Evolutionary conservation across 1,284 basidiomycete species (phyloP).

Genomic region (Mixia osmundae): DNA sequence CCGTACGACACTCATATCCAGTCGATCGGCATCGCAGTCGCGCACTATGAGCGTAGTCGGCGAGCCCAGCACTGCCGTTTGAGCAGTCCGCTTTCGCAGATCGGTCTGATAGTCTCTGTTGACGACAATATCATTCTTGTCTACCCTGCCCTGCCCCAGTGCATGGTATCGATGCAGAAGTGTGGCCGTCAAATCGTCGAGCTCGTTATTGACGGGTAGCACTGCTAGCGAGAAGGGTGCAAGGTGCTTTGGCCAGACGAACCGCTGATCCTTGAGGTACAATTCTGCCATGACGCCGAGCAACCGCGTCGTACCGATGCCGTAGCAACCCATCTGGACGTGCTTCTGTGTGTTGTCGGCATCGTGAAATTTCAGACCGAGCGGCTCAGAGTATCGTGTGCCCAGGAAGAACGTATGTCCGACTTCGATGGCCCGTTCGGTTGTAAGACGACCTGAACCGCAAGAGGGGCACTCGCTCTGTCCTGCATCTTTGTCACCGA

Average conservation of each 20-base stretch:
- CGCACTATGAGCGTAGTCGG: no score
- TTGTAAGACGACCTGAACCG: constrained; percentile 6
- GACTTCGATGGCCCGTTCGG: constrained; percentile 20
- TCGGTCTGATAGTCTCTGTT: no score
- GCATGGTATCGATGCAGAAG: no score
- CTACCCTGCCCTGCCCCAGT: no score
- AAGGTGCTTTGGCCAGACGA: constrained; percentile 18
- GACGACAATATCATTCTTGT: no score
- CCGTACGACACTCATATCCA: no score
- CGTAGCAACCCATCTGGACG: constrained; percentile 24
- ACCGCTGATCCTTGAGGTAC: constrained; percentile 10
- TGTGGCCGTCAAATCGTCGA: background rate
- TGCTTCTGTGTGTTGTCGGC: constrained; percentile 10
- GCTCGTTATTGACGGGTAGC: constrained; percentile 4
- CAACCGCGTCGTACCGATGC: constrained; percentile 22
- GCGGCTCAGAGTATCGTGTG: constrained; percentile 19
- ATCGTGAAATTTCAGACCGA: constrained; percentile 14
- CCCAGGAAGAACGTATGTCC: constrained; percentile 24
- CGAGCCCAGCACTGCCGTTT: no score
- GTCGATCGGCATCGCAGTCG: no score
- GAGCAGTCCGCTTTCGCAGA: no score
- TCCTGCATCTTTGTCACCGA: constrained; percentile 3
- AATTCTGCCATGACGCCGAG: constrained; percentile 20
- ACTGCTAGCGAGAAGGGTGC: constrained; percentile 18
- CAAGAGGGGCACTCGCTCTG: constrained; percentile 17